Evolutionary conservation across 164 flowering plant species (phyloP).

Genomic region (Hamamelis virginiana): DNA sequence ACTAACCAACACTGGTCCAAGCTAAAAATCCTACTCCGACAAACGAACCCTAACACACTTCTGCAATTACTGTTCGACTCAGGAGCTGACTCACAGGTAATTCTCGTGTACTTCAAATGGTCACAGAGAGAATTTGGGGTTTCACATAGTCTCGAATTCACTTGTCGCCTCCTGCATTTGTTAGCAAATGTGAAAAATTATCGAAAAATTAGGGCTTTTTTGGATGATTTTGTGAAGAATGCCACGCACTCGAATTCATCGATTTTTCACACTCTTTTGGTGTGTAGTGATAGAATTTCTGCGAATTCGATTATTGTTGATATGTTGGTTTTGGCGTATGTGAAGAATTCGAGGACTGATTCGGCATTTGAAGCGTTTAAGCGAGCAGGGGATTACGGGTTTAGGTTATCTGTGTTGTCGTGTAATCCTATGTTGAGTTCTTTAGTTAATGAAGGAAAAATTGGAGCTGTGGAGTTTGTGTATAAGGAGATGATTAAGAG

Average conservation of each 20-base stretch:
- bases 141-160: constrained; percentile 32
- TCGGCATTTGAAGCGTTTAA: constrained; percentile 55
- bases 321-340: constrained; percentile 56
- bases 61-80: constrained; percentile 36
- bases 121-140: constrained; percentile 31
- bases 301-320: constrained; percentile 42
- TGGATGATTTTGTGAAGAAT: constrained; percentile 38
- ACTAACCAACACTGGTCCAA: constrained; percentile 46
- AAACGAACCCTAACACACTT: constrained; percentile 20
- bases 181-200: constrained; percentile 35
- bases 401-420: constrained; percentile 41
- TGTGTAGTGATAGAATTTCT: constrained; percentile 23
- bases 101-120: constrained; percentile 48
- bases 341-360: constrained; percentile 27
- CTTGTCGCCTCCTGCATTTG: constrained; percentile 31
- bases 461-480: constrained; percentile 39
- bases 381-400: constrained; percentile 64
- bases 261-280: constrained; percentile 43
- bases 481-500: constrained; percentile 62
- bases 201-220: constrained; percentile 36
- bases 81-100: constrained; percentile 24
- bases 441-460: constrained; percentile 37
- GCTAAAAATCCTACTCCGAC: constrained; percentile 33
- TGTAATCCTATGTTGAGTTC: constrained; percentile 54
- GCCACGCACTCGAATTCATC: constrained; percentile 27